A percentile compares a stretch with the other conserved stretches of the same genome.
Conservation (phyloP, 257 asterid genomes). For the Solanum tarijense region DNA sequence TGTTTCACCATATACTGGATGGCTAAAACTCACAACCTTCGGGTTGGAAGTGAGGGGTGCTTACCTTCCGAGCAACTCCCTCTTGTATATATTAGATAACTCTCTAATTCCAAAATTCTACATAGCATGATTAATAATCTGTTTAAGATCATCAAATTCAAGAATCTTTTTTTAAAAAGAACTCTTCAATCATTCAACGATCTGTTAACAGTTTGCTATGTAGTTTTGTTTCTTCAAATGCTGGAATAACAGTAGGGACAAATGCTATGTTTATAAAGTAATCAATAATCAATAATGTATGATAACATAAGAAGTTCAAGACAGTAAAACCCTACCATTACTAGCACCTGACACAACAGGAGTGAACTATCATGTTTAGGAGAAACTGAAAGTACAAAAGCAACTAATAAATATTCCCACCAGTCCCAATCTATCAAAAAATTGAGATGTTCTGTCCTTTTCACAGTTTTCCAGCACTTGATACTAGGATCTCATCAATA, state of each 20-base stretch:
- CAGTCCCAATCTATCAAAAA: not conserved
- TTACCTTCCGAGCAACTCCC: not conserved
- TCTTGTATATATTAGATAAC: too few species aligned
- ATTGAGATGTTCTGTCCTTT: not conserved
- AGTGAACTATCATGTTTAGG: not conserved
- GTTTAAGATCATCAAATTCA: not conserved
- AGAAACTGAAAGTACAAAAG: not conserved
- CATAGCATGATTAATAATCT: not conserved
- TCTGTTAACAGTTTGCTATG: not conserved
- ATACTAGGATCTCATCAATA: not conserved
- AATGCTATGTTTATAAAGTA: not conserved
- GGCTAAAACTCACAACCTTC: not conserved
- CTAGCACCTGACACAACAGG: not conserved
- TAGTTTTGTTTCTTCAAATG: not conserved
- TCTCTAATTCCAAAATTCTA: not conserved
- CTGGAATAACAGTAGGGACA: not conserved
- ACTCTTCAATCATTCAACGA: not conserved
- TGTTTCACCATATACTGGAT: not conserved
- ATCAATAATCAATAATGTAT: not conserved
- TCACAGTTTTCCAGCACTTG: not conserved
- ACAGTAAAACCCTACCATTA: not conserved
- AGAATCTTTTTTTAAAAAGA: not conserved
- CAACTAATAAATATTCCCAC: not conserved
- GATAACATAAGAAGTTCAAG: not conserved
- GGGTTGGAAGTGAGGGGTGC: rapidly evolving